Conservation (phyloP, 257 asterid genomes). For the Echium plantagineum region DNA sequence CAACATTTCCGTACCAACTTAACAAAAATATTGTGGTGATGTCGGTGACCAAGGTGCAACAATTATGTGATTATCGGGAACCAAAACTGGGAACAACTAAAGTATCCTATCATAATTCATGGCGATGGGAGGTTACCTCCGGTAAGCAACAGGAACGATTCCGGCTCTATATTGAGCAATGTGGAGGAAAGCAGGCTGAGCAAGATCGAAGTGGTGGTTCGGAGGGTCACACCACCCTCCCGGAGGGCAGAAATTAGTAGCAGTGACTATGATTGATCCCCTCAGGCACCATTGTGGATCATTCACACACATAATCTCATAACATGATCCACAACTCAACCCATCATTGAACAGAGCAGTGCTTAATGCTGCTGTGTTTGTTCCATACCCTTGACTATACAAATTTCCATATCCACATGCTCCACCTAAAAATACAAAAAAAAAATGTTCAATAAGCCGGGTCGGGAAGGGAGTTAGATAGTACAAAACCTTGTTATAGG, state of each 20-base stretch:
- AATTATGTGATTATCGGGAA: too few relatives aligned
- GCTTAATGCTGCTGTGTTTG: conserved; percentile 5
- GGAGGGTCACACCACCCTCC: conserved; percentile 8
- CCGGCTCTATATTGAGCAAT: conserved; percentile 8
- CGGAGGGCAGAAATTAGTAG: conserved; percentile 2
- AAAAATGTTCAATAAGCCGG: background rate
- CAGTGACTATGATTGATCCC: conserved; percentile 1
- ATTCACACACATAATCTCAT: conserved; percentile 1
- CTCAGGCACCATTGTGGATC: conserved; percentile 2
- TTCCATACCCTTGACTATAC: conserved; percentile 4
- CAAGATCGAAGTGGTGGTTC: conserved; percentile 4
- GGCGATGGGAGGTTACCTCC: background rate
- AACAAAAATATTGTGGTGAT: too few relatives aligned
- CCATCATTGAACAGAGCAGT: conserved; percentile 2
- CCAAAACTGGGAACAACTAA: too few relatives aligned
- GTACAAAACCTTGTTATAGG: too few relatives aligned
- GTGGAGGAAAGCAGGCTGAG: conserved; percentile 6
- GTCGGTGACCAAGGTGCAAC: too few relatives aligned
- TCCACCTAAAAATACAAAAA: background rate
- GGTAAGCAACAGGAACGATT: conserved; percentile 2
- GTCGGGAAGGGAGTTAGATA: too few relatives aligned
- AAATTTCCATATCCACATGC: conserved; percentile 2
- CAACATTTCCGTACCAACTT: too few relatives aligned
- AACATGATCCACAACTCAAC: conserved; percentile 4
- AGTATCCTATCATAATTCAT: background rate